Base-by-base conservation (phyloP, 1,284 basidiomycete species). In the Boletus sp. region DNA sequence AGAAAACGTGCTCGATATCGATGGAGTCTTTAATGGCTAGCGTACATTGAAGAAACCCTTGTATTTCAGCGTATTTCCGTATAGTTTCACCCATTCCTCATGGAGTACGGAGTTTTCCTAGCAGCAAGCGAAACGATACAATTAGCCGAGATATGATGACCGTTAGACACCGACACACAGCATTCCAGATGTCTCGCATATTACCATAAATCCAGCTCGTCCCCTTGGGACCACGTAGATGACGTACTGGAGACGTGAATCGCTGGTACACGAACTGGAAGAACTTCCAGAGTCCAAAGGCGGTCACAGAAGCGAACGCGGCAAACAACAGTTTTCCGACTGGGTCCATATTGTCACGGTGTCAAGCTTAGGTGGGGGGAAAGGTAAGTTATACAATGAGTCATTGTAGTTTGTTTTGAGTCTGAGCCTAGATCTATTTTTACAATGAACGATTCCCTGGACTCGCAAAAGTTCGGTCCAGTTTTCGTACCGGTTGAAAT, bases 201-300 rank as follows among this genome's bases (percentile, higher is more conserved):
- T 80, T 78, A 0, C 84, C 84, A 52, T 67, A 81, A 17, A 86
- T 53, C 51, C 70, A 72, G 57, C 74, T 77, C 1, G 67, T 54
- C 49, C 58, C 74, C 34, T 71, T 69, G 0, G 80, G 82, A 1
- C 81, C 80, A 7, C 72, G 78, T 20, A 83, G 58, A 39, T 65
- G 51, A 17, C 71, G 69, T 8, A 81, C 51, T 0, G 76, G 70
- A 2, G 77, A 77, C 2, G 59, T 72, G 19, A 57, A 54, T 19
- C 66, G 58, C 10, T 37, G 52, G 16, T 58, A 44, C 4, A 47
- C 23, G 26, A 57, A 38, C 16, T 19, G 32, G 16, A 34, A 17
- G 32, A 34, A 14, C 29, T 65, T 64, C 55, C 66, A 73, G 2
- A 70, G 33, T 19, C 53, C 62, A 50, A 67, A 69, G 2, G 52